Evolutionary conservation across 345 rosid species (phyloP), one percentile per base, ranked within the genome.

Genomic region (Syzygium oleosum): DNA sequence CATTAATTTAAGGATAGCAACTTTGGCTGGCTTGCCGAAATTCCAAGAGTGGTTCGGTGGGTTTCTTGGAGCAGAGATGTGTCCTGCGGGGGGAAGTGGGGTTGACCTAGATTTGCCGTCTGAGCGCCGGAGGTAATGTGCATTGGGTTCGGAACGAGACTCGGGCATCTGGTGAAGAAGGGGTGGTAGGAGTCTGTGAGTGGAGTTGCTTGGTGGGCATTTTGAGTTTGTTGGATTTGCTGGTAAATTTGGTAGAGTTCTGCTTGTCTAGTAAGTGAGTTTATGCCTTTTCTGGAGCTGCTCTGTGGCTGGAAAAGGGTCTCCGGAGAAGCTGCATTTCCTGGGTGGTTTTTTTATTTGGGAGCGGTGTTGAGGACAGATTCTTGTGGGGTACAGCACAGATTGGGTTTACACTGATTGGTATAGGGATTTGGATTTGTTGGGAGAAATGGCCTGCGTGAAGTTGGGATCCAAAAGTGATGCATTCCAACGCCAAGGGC

Each of bases 401-500:
- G 29, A n/a, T 55, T 84, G n/a, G 17, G 43, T 31, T 29, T 84
- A 29, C 27, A n/a, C 16, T 25, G 86, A 31, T 52, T 29, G 23
- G 86, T 84, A 5, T 84, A 21, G 46, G 63, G 38, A 29, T 84
- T 54, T 52, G 86, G 3, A 84, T 2, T 73, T 9, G 61, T 61
- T 14, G 55, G 53, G 31, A 87, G 87, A 85, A 84, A 97, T 97
- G 99, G 96, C 99, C 88, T 97, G 98, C 85, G 88, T 95, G 94
- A 97, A 97, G 89, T 90, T 97, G 91, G 99, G 99, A 87, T 95
- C 99, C 89, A 97, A 97, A 92, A 92, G 86, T 92, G 99, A 96
- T 93, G 96, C 99, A 54, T 96, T 96, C 89, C 97, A 94, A 89
- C 94, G 95, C 92, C 98, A 95, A 90, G 99, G 99, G 89, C 99